Evolutionary conservation across 2,329 filamentous ascomycete genomes (phyloP), one percentile per base, ranked within the genome.

Genomic region (Onygenales sp.): DNA sequence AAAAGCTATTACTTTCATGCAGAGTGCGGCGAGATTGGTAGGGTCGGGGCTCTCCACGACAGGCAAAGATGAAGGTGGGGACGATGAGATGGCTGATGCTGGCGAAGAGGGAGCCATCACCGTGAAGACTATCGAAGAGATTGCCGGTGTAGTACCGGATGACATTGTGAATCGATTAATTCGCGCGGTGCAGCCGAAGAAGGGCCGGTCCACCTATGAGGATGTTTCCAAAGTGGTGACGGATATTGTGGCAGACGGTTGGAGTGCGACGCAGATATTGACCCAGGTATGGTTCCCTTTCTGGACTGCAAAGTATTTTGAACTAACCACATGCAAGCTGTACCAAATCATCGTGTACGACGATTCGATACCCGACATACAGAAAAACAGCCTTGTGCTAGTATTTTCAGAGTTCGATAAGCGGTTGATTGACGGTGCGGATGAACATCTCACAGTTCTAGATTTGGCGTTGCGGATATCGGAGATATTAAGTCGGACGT

Each of bases 321-420:
- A n/a, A n/a, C 44, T 48, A 55, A 63, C 62, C 53, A 36, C 21
- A 5, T 48, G 21, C 44, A 6, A 89, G 83, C 75, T 95, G 43
- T 97, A 96, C 65, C 86, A 93, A 69, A 77, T 80, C 31, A 74
- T 97, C 39, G 80, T 95, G 32, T 88, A 82, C 65, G 89, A 95
- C 64, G 93, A 97, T 68, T 79, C 84, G 7, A 85, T 96, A 27
- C 82, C 83, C 0, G 89, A 96, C 64, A 72, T 82, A 10, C 87
- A 95, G 65, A 98, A 98, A 74, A 94, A 92, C 66, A 85, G 85
- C 68, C 92, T 98, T 55, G 85, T 92, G 47, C 78, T 88, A 57
- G 78, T 92, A 3, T 98, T 98, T 66, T 96, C 91, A 0, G 91
- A 97, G 69, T 79, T 92, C 32, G 93, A 99, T 67, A 97, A 97